phyloP scores from a whole-genome alignment of 2,329 filamentous ascomycete species.

The Dryadomyces quercus-mongolicae region DNA sequence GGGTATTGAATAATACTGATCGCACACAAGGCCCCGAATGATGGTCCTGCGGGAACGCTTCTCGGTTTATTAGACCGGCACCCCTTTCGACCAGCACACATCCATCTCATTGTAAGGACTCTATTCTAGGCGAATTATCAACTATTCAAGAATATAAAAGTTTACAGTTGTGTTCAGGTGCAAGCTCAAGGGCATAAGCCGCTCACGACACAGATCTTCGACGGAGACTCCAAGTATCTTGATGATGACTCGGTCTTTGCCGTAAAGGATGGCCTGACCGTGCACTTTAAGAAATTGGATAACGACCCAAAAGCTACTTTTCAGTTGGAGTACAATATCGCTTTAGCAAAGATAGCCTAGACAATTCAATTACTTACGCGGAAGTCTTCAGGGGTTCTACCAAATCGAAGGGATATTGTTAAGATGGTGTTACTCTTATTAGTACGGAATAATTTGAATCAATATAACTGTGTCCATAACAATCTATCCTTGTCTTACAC shows the following conservation, averaged over 20 bases:
- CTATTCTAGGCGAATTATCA: too few species aligned
- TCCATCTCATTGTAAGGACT: conserved; percentile 21
- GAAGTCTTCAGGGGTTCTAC: too few species aligned
- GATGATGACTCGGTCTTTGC: conserved; percentile 27
- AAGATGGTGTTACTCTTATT: too few species aligned
- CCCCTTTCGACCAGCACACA: conserved; percentile 24
- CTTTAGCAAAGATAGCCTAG: background rate
- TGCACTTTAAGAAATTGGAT: conserved; percentile 20
- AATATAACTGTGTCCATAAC: too few species aligned
- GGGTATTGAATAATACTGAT: background rate
- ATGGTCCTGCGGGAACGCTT: conserved; percentile 18
- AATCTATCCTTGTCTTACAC: too few species aligned
- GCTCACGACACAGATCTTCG: conserved; percentile 61
- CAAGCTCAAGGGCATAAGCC: conserved; percentile 48
- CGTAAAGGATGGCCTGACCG: conserved; percentile 25
- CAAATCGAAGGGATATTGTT: too few species aligned
- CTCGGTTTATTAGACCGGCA: conserved; percentile 23
- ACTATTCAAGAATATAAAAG: background rate
- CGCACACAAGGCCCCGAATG: conserved; percentile 1
- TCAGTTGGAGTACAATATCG: conserved; percentile 21
- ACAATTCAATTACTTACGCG: too few species aligned
- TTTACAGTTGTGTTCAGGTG: conserved; percentile 17
- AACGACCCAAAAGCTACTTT: conserved; percentile 18
- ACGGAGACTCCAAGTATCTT: conserved; percentile 47
- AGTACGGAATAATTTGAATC: too few species aligned